Conservation (phyloP, 208 protist genomes). For the Jaenimonas drosophilae region DNA sequence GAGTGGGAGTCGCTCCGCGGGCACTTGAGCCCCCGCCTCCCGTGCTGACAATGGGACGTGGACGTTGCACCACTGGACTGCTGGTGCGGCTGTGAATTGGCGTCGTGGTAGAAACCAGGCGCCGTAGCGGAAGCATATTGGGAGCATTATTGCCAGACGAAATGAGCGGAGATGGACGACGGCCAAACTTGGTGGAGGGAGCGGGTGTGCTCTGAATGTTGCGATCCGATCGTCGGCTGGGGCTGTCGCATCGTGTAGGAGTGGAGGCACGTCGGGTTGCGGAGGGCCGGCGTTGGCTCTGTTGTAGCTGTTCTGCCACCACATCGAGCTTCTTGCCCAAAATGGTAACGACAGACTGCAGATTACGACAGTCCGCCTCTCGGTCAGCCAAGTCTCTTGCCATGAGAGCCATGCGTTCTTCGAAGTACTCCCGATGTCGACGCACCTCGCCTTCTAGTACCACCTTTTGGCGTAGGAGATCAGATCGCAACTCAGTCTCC, state of each 20-base stretch:
- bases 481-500: constrained; percentile 53
- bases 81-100: constrained; percentile 33
- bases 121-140: constrained; percentile 1
- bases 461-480: constrained; percentile 83
- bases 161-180: constrained; percentile 23
- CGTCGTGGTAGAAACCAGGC: too few species aligned
- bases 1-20: too few species aligned
- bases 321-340: constrained; percentile 77
- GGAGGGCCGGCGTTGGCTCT: constrained; percentile 4
- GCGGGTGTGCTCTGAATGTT: neutral
- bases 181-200: constrained; percentile 4
- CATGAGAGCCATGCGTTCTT: constrained; percentile 42
- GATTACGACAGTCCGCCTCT: constrained; percentile 81
- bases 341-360: constrained; percentile 85
- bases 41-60: too few species aligned
- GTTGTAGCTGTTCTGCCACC: constrained; percentile 20
- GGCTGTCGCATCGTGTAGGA: constrained; percentile 11
- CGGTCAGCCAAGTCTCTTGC: constrained; percentile 68
- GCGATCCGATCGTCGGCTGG: neutral
- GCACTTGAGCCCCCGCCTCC: too few species aligned
- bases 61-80: too few species aligned
- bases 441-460: constrained; percentile 83
- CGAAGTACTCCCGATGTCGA: constrained; percentile 68
- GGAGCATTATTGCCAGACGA: neutral
- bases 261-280: constrained; percentile 35